These are phyloP conservation scores for Fermentozyma sake DNA, from an alignment of 1,139 yeast species.

Conservation along the genomic window DNA sequence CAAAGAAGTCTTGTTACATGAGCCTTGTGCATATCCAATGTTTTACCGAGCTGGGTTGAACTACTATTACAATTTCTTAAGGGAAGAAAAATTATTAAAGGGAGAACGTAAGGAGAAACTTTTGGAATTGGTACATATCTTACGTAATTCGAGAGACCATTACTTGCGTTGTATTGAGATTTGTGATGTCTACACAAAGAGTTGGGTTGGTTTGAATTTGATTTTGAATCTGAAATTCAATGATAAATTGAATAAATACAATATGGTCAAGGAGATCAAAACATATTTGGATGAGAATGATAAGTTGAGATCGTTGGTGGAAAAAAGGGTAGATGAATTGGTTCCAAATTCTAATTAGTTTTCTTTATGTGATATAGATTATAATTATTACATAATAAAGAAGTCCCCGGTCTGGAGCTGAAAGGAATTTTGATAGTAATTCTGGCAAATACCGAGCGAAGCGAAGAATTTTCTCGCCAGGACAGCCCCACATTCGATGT, in stretches of 20 bases:
- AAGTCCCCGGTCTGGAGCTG: neutral
- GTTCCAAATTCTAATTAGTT: constrained; percentile 2
- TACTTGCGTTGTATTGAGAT: constrained; percentile 72
- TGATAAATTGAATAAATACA: constrained; percentile 17
- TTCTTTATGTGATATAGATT: neutral
- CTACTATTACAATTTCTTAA: constrained; percentile 16
- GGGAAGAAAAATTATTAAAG: constrained; percentile 8
- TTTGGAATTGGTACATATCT: constrained; percentile 13
- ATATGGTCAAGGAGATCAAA: constrained; percentile 16
- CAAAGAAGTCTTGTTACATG: constrained; percentile 63
- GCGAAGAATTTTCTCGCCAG: no score
- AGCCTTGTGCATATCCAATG: constrained; percentile 71
- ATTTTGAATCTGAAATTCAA: constrained; percentile 23
- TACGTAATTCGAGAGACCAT: constrained; percentile 44
- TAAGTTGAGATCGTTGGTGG: constrained; percentile 16
- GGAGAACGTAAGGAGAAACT: constrained; percentile 14
- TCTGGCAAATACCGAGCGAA: no score
- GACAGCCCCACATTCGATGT: no score
- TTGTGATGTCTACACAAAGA: constrained; percentile 61
- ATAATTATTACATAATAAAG: neutral
- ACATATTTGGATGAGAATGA: constrained; percentile 19
- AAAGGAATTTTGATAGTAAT: no score
- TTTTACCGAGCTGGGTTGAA: constrained; percentile 56
- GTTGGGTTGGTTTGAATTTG: constrained; percentile 71
- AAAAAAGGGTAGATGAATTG: constrained; percentile 18